Conservation (phyloP, 306 rosid species). For the Benincasa hispida region DNA sequence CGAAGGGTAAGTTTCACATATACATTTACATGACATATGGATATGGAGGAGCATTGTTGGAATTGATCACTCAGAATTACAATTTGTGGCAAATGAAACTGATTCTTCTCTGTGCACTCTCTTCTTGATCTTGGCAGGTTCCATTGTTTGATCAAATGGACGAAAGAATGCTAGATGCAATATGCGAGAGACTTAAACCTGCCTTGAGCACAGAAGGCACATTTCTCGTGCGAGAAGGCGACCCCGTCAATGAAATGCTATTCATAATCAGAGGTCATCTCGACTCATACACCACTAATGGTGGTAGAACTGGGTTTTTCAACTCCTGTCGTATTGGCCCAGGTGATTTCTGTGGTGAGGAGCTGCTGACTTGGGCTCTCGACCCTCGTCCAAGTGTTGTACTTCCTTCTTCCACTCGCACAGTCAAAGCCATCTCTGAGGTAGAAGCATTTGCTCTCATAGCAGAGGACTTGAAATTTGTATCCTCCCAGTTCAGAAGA, state of each 20-base stretch:
- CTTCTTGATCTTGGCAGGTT: slow-evolving; percentile 33
- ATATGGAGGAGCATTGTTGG: neutral
- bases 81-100: neutral
- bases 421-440: slow-evolving; percentile 67
- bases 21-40: neutral
- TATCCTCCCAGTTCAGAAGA: slow-evolving; percentile 74
- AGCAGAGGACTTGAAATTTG: slow-evolving; percentile 87
- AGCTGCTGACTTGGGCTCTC: slow-evolving; percentile 82
- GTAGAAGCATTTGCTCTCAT: slow-evolving; percentile 89
- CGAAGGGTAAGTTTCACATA: slow-evolving; percentile 45
- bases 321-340: slow-evolving; percentile 74
- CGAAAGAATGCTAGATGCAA: slow-evolving; percentile 85
- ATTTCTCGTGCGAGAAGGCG: slow-evolving; percentile 66
- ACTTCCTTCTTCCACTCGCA: slow-evolving; percentile 79
- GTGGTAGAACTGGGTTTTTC: slow-evolving; percentile 87
- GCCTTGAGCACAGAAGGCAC: slow-evolving; percentile 77
- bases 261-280: slow-evolving; percentile 86
- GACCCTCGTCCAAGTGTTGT: slow-evolving; percentile 61
- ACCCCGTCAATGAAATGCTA: slow-evolving; percentile 85
- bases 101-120: neutral
- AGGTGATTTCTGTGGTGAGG: slow-evolving; percentile 93
- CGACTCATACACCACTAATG: slow-evolving; percentile 88
- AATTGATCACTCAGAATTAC: neutral
- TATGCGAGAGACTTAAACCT: slow-evolving; percentile 85
- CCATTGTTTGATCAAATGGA: slow-evolving; percentile 93